Evolutionary conservation across 1,284 basidiomycete species (phyloP).

Genomic region (Ustilago trichophora): DNA sequence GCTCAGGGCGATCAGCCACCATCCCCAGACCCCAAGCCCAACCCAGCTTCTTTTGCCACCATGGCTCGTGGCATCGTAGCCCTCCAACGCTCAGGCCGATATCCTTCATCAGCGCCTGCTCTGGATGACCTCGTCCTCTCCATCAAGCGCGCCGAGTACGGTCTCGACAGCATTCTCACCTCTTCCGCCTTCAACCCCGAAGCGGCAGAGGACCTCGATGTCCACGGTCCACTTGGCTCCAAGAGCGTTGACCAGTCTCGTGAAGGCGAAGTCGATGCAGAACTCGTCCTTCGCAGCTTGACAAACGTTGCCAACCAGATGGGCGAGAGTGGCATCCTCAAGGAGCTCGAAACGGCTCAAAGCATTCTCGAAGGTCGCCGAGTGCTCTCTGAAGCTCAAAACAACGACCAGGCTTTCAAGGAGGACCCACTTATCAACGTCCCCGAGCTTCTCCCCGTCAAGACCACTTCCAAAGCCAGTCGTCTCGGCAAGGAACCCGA

Average conservation of each 20-base stretch:
- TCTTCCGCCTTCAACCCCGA: slow-evolving; percentile 48
- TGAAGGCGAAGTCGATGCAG: slow-evolving; percentile 44
- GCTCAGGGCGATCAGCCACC: slow-evolving; percentile 20
- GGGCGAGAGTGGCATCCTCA: slow-evolving; percentile 42
- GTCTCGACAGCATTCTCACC: slow-evolving; percentile 49
- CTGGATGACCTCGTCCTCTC: slow-evolving; percentile 44
- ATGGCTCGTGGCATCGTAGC: slow-evolving; percentile 58
- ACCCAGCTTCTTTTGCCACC: slow-evolving; percentile 49
- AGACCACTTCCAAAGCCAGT: slow-evolving; percentile 32
- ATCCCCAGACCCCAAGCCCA: slow-evolving; percentile 49
- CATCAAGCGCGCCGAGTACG: slow-evolving; percentile 31
- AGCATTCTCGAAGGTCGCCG: slow-evolving; percentile 41
- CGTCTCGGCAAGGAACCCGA: slow-evolving; percentile 30
- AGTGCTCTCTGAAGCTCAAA: slow-evolving; percentile 25
- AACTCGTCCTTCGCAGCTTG: slow-evolving; percentile 36
- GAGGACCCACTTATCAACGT: slow-evolving; percentile 21
- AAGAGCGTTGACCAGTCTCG: slow-evolving; percentile 34
- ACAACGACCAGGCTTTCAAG: slow-evolving; percentile 1
- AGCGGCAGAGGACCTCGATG: slow-evolving; percentile 29
- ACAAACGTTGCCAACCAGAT: slow-evolving; percentile 38
- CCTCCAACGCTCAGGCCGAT: slow-evolving; percentile 34
- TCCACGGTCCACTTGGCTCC: slow-evolving; percentile 31
- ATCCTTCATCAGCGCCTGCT: slow-evolving; percentile 39
- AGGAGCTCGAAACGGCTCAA: slow-evolving; percentile 46
- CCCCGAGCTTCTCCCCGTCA: slow-evolving; percentile 53